phyloP scores from a whole-genome alignment of 768 basidiomycete genomes.

The Heimioporus sp. region DNA sequence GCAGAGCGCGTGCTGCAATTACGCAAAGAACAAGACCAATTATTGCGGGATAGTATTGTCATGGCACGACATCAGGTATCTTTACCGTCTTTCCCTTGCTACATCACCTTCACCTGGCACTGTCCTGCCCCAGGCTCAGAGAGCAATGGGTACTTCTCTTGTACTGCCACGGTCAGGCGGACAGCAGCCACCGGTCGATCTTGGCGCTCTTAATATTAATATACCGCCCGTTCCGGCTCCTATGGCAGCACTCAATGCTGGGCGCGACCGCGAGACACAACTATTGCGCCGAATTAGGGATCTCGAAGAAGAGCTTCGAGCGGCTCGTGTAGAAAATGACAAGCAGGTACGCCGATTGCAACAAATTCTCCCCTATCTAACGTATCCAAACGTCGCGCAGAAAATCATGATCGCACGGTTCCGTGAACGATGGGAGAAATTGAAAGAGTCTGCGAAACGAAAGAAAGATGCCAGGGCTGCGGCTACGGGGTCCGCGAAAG shows the following conservation, averaged over 20 bases:
- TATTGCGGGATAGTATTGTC: constrained; percentile 78
- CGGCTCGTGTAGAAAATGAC: constrained; percentile 68
- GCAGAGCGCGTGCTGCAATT: constrained; percentile 64
- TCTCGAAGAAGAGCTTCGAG: constrained; percentile 74
- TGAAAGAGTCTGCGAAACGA: constrained; percentile 84
- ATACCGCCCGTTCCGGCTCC: constrained; percentile 46
- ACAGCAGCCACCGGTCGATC: constrained; percentile 44
- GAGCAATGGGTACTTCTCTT: constrained; percentile 70
- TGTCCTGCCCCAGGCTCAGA: constrained; percentile 58
- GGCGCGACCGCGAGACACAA: constrained; percentile 55
- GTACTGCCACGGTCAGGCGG: constrained; percentile 46
- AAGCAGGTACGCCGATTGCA: constrained; percentile 58
- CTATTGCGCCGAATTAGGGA: constrained; percentile 58
- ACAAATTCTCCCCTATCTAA: constrained; percentile 8
- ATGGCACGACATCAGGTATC: constrained; percentile 66
- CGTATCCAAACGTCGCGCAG: constrained; percentile 37
- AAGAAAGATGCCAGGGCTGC: constrained; percentile 72
- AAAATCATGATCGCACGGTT: constrained; percentile 82
- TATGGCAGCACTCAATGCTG: constrained; percentile 48
- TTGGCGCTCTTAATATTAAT: constrained; percentile 57
- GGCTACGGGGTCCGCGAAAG: constrained; percentile 41
- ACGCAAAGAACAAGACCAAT: constrained; percentile 75
- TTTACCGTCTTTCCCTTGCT: background rate
- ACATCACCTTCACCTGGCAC: constrained; percentile 1
- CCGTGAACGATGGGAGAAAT: constrained; percentile 85